Conservation (phyloP, 805 yeast genomes). For the Saccharomycopsis fibuligera region DNA sequence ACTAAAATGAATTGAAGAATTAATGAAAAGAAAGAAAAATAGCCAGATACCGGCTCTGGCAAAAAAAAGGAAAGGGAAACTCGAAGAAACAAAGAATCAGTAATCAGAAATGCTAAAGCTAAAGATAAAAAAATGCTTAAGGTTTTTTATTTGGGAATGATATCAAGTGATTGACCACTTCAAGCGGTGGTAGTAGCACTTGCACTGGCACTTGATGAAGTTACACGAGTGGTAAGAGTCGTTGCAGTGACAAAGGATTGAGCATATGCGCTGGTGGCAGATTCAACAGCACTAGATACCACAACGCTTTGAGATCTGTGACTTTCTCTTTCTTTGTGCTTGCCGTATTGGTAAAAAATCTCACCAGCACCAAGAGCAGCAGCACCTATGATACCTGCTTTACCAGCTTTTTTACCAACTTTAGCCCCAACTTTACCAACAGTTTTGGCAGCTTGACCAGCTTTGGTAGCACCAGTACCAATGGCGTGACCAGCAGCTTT, state of each 20-base stretch:
- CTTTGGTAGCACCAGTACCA: neutral
- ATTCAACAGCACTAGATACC: neutral
- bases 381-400: conserved; percentile 7
- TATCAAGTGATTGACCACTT: too few relatives aligned
- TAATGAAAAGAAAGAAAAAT: neutral
- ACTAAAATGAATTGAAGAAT: neutral
- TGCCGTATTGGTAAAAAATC: neutral
- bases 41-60: neutral
- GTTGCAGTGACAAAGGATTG: conserved; percentile 1
- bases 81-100: too few relatives aligned
- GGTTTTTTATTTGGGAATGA: too few relatives aligned
- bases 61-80: too few relatives aligned
- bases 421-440: conserved; percentile 3
- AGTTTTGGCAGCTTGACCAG: neutral
- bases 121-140: too few relatives aligned
- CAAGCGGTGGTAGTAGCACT: conserved; percentile 2
- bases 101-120: too few relatives aligned
- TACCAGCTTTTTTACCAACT: conserved; percentile 2
- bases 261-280: conserved; percentile 6
- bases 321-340: neutral
- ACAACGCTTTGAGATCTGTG: neutral
- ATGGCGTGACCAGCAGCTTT: neutral
- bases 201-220: neutral
- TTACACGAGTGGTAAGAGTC: neutral
- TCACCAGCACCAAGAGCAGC: conserved; percentile 3